Evolutionary conservation across 345 rosid species (phyloP), one percentile per base, ranked within the genome.

Genomic region (Leavenworthia alabamica): DNA sequence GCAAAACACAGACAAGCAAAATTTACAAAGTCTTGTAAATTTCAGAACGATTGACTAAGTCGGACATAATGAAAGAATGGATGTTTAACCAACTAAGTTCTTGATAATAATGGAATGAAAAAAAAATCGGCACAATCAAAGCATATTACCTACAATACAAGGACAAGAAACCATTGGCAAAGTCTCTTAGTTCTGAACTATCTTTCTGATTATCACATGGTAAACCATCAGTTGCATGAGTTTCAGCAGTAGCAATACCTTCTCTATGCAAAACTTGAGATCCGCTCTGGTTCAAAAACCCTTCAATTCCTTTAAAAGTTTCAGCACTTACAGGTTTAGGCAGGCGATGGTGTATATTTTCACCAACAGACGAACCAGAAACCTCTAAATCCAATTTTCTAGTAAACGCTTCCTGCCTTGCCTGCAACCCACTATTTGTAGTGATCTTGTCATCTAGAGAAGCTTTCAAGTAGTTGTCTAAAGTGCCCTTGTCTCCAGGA

Each of bases 111-210:
- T 41, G 6, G 14, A 50, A 46, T 35, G 44, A 62, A 53, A 3
- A 28, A 20, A 66, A 50, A 47, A 7, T 16, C 0, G 7, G 22
- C 23, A 55, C 17, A 62, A 23, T 3, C 10, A 24, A 57, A 41
- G 15, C 41, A 23, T 56, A 54, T 59, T 89, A 92, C 98, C 98
- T 75, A 73, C 95, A 89, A 75, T 89, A 89, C 74, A 92, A 68
- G 68, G 98, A 89, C 84, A 92, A 77, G 75, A 86, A 92, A 59
- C 81, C 82, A 62, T 78, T 73, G 47, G 95, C 82, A 80, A 92
- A 86, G 71, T 83, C 83, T 57, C 78, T 77, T 53, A 92, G 70
- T 51, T 92, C 91, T 49, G 70, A 59, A 64, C 68, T 81, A 67
- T 71, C 73, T 13, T 43, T 69, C 42, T 67, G 64, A 41, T 40